Evolutionary conservation across 2,329 filamentous ascomycete species (phyloP).

Genomic region (Exophiala calicioides): DNA sequence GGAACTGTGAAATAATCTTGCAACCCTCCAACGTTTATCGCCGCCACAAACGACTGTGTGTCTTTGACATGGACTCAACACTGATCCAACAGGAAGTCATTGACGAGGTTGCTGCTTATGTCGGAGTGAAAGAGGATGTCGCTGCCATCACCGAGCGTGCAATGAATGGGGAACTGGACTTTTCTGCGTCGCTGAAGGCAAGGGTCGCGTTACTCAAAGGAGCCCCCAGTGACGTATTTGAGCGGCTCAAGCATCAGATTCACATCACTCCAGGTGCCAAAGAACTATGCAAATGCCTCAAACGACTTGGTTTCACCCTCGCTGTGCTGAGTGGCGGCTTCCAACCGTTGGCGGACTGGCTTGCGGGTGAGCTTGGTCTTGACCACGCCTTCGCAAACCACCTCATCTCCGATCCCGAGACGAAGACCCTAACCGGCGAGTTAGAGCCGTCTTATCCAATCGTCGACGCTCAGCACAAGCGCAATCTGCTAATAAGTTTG

Average conservation of each 20-base stretch:
- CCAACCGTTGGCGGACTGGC: constrained; percentile 82
- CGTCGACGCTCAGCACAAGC: constrained; percentile 61
- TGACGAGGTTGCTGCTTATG: constrained; percentile 83
- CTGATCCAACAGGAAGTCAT: constrained; percentile 97
- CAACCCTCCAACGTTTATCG: constrained; percentile 73
- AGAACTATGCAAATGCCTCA: constrained; percentile 72
- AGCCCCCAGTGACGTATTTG: constrained; percentile 75
- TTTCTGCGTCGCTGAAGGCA: constrained; percentile 77
- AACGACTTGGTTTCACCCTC: constrained; percentile 77
- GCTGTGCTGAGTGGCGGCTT: constrained; percentile 94
- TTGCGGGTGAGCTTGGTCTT: constrained; percentile 76
- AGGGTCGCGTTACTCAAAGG: constrained; percentile 80
- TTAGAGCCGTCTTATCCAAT: constrained; percentile 56
- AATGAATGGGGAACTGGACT: constrained; percentile 95
- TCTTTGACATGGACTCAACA: constrained; percentile 99
- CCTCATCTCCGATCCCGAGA: constrained; percentile 51
- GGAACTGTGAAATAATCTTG: constrained; percentile 82
- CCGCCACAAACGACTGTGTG: constrained; percentile 78
- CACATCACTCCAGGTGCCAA: constrained; percentile 79
- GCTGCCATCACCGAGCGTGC: constrained; percentile 86
- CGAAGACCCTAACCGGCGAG: constrained; percentile 58
- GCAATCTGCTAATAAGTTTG: constrained; percentile 55
- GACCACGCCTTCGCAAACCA: constrained; percentile 87
- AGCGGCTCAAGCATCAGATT: constrained; percentile 71
- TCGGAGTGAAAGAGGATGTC: constrained; percentile 79